Evolutionary conservation across 306 rosid species (phyloP), one percentile per base, ranked within the genome.

Genomic region (Pterocarpus santalinus): DNA sequence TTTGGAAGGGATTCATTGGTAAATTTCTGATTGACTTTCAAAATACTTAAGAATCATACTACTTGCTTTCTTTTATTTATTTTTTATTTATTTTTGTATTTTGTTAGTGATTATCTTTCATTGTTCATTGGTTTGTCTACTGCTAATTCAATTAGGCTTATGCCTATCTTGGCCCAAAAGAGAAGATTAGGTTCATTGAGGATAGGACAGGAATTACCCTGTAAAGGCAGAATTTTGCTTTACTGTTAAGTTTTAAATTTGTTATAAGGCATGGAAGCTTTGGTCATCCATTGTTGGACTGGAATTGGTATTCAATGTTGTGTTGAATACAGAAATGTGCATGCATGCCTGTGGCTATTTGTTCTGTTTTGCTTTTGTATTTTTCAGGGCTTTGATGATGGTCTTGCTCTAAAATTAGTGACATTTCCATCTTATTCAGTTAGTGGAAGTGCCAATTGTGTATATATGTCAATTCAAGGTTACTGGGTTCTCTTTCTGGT

Each of bases 1-100:
- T 82, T 90, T 76, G 97, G 97, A 83, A 89, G 94, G 86, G 92
- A 90, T 84, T 93, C 97, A 16, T 66, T 93, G 97, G 97, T 93
- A 87, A 84, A 5, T 73, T 80, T 78, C 65, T 62, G 34, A 34
- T 61, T 60, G 35, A 75, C 66, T 68, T 69, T 76, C 57, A 38
- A 69, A 69, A 56, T 76, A 53, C 77, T 57, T 15, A 65, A 15
- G 65, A 60, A 63, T 65, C 79, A 5, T 53, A 58, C 30, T 71
- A n/a, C 44, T 68, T 86, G 34, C 44, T 58, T 71, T 35, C 22
- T 34, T 79, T 61, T 17, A 3, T 41, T 30, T 43, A 4, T 38
- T 4, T 52, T 28, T 41, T 58, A 5, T 5, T 39, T 55, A 33
- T 33, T 56, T 11, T 30, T 76, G 12, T 34, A 7, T 69, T 77